These are phyloP conservation scores for Apiotrichum brassicae DNA, from an alignment of 1,284 basidiomycete species.

Conservation along the genomic window DNA sequence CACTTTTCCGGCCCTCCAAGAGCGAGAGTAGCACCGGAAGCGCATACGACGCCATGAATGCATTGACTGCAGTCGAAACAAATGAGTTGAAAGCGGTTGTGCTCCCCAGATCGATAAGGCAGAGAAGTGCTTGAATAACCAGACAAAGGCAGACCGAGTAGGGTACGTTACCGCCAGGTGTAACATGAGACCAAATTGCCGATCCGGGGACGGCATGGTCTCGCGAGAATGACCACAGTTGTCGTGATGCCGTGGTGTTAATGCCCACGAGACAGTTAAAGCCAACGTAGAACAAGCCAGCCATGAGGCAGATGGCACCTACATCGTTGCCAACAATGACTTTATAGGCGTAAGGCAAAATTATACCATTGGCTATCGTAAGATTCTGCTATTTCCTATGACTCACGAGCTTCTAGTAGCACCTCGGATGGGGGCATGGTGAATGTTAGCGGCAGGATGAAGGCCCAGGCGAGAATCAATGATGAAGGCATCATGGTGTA, in stretches of 20 bases:
- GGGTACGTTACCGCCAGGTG: constrained; percentile 13
- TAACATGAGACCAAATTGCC: constrained; percentile 11
- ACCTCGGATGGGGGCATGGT: constrained; percentile 14
- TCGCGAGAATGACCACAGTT: constrained; percentile 16
- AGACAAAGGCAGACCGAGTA: constrained; percentile 13
- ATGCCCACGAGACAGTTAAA: constrained; percentile 20
- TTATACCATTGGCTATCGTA: constrained; percentile 7
- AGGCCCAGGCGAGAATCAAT: constrained; percentile 11
- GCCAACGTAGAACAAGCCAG: constrained; percentile 11
- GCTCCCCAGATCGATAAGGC: constrained; percentile 19
- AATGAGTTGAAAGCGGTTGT: constrained; percentile 20
- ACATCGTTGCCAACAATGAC: constrained; percentile 13
- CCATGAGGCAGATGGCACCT: constrained; percentile 12
- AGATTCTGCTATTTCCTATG: not conserved
- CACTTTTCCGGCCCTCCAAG: constrained; percentile 6
- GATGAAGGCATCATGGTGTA: constrained; percentile 14
- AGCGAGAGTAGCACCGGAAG: constrained; percentile 13
- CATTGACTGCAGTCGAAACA: constrained; percentile 14
- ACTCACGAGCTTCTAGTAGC: constrained; percentile 14
- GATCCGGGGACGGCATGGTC: constrained; percentile 19
- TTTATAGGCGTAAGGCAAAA: constrained; percentile 13
- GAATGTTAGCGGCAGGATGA: constrained; percentile 12
- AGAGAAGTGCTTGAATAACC: constrained; percentile 14
- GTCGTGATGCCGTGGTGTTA: constrained; percentile 13
- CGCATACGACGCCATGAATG: constrained; percentile 12